Percentiles rank a stretch among this genome's conserved stretches.
Conservation (phyloP, 2,329 filamentous ascomycete genomes). For the Aspergillus vadensis region DNA sequence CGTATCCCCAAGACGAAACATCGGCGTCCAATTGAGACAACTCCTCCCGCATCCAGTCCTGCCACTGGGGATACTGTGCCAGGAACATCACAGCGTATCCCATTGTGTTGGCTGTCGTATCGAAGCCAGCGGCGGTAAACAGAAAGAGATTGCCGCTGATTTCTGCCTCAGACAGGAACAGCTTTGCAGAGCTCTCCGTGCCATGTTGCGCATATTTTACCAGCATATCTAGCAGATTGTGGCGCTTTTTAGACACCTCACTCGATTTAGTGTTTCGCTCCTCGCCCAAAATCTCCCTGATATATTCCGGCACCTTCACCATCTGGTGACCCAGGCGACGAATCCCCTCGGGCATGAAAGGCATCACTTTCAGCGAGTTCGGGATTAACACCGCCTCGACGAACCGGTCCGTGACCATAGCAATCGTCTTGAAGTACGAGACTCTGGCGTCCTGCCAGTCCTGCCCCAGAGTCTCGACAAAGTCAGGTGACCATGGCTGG, state of each 20-base stretch:
- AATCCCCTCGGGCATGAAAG: constrained; percentile 1
- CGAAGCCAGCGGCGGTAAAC: constrained; percentile 51
- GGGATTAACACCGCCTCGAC: constrained; percentile 33
- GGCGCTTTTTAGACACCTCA: background rate
- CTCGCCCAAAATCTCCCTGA: constrained; percentile 1
- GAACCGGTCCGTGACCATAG: constrained; percentile 32
- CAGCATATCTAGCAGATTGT: constrained; percentile 12
- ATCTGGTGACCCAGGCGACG: constrained; percentile 1
- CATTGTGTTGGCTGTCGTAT: constrained; percentile 55
- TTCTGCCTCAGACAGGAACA: constrained; percentile 41
- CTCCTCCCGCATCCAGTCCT: constrained; percentile 57
- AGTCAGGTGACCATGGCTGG: constrained; percentile 30
- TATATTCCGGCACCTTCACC: constrained; percentile 9
- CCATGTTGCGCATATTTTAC: constrained; percentile 6
- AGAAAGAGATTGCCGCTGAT: constrained; percentile 51
- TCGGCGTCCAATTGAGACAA: constrained; percentile 39
- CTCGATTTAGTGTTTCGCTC: constrained; percentile 1
- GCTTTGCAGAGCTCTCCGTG: constrained; percentile 19
- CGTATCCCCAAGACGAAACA: constrained; percentile 43
- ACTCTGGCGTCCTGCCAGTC: constrained; percentile 13
- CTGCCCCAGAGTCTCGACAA: constrained; percentile 20
- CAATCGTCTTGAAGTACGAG: constrained; percentile 39
- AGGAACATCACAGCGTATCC: constrained; percentile 53
- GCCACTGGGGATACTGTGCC: constrained; percentile 50
- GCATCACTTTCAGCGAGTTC: constrained; percentile 20